These are phyloP conservation scores for Pascua sp. DNA, from an alignment of 1,284 basidiomycete genomes.

Conservation along the genomic window DNA sequence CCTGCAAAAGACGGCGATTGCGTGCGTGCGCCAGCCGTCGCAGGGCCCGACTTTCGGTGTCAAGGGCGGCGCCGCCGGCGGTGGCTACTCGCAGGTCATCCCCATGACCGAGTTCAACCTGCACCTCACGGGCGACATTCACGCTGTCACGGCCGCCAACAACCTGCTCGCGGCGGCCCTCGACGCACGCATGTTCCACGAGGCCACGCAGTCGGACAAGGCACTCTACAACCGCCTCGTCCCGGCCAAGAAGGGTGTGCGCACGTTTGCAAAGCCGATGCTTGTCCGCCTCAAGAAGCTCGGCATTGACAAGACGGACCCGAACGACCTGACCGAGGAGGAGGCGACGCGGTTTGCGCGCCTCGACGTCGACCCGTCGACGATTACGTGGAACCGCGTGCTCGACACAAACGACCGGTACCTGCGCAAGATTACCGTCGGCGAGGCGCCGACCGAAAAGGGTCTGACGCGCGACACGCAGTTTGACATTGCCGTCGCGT, in stretches of 20 bases:
- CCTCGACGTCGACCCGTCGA: slow-evolving; percentile 84
- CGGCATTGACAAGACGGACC: slow-evolving; percentile 91
- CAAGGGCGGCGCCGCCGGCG: slow-evolving; percentile 97
- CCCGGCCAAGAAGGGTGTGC: slow-evolving; percentile 88
- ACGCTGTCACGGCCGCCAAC: slow-evolving; percentile 96
- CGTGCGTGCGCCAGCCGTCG: slow-evolving; percentile 97
- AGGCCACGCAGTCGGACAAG: slow-evolving; percentile 93
- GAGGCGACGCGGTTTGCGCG: slow-evolving; percentile 87
- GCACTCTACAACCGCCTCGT: slow-evolving; percentile 89
- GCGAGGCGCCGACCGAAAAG: slow-evolving; percentile 84
- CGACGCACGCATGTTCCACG: slow-evolving; percentile 97
- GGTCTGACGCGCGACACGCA: slow-evolving; percentile 84
- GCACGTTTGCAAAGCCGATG: slow-evolving; percentile 95
- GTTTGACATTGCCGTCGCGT: slow-evolving; percentile 96
- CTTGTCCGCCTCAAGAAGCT: slow-evolving; percentile 91
- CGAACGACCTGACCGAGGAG: slow-evolving; percentile 86
- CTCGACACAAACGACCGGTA: slow-evolving; percentile 96
- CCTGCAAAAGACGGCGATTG: slow-evolving; percentile 86
- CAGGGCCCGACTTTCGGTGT: slow-evolving; percentile 99
- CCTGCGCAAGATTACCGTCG: slow-evolving; percentile 89
- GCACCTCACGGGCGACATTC: slow-evolving; percentile 96
- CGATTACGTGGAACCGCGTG: slow-evolving; percentile 98
- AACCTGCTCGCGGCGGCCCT: slow-evolving; percentile 94
- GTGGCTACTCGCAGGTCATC: slow-evolving; percentile 98
- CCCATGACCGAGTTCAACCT: slow-evolving; percentile 90